Evolutionary conservation across 177 flowering plant genomes (phyloP), one percentile per base, ranked within the genome.

Genomic region (Vitis hybrid): DNA sequence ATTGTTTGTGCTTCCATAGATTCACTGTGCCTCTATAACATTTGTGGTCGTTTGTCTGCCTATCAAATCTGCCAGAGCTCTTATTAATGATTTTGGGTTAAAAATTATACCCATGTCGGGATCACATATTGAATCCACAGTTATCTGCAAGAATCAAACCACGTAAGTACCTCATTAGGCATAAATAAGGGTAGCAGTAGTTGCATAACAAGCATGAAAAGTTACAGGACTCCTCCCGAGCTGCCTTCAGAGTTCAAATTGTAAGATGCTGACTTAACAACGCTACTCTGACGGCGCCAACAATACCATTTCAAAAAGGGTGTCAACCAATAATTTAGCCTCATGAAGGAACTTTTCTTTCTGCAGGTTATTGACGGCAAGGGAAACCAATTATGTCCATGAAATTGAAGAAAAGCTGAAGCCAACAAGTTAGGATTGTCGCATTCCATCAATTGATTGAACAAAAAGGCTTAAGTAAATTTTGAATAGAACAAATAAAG

Each of bases 11-110:
- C 48, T 40, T 40, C 48, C 48, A 40, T 8, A 40, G 9, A 40
- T 8, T 40, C 48, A 40, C 48, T 40, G 48, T 40, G 19, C 54
- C 61, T 35, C 56, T 5, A 49, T 30, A 68, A 52, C 56, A 56
- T 56, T 67, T 30, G 18, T 21, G 40, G 63, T 69, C 62, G 9
- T 64, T 62, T 60, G 66, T 64, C 68, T 77, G 48, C 72, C 40
- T 17, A 87, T 75, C 80, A 86, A 60, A 67, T 86, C 77, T 2
- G 82, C 86, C 54, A 93, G 90, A 62, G 95, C 83, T 74, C 79
- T 78, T 70, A 86, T 90, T 57, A 93, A 75, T 18, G 92, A 81
- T 69, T 77, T 76, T 1, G 98, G 93, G 24, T 93, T 83, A 78
- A 85, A 93, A 63, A 87, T 56, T 61, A 80, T 56, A 59, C 98